Evolutionary conservation across 352 stramenopile species (phyloP), one percentile per base, ranked within the genome.

Genomic region (Hyaloperonospora brassicae): DNA sequence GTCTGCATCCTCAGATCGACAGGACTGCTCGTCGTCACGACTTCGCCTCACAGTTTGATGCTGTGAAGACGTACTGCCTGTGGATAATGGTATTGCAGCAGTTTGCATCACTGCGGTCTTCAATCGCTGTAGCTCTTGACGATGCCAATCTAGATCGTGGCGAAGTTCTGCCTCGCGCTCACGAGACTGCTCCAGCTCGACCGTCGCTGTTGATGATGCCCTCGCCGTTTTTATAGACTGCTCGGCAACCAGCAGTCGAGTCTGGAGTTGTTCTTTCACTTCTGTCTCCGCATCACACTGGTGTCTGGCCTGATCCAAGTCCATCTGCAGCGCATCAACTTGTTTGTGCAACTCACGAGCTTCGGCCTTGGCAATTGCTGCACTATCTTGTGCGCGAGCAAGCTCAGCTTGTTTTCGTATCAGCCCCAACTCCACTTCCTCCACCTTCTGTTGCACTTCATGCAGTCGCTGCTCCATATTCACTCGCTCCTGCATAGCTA

Each of bases 91-190:
- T 10, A 53, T 39, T 25, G 54, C n/a, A 13, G 48, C 25, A 31
- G 27, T 5, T 38, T 54, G 57, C 36, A 23, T 10, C 43, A 35
- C 24, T 34, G 27, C 25, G 49, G 25, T 62, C 57, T 83, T 81
- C 43, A 83, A 34, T 27, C 72, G 66, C 41, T 70, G 55, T 2
- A 88, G 55, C 34, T 88, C 78, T 42, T 75, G 72, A 50, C 82
- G 61, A 30, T 83, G 69, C 71, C 73, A 85, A 47, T 84, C 71
- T 3, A 88, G 50, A 9, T 88, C 73, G 38, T 79, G 64, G n/a
- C 59, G 63, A 23, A 88, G 65, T 50, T 82, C 66, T 5, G 55
- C 31, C 41, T 85, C 76, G 2, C 72, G 73, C 24, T 72, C 48
- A 39, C 59, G 65, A 47, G 64, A 50, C 44, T 82, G 57, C 44